Base-by-base conservation (phyloP, 805 yeast genomes). In the Monosporozyma solicola region DNA sequence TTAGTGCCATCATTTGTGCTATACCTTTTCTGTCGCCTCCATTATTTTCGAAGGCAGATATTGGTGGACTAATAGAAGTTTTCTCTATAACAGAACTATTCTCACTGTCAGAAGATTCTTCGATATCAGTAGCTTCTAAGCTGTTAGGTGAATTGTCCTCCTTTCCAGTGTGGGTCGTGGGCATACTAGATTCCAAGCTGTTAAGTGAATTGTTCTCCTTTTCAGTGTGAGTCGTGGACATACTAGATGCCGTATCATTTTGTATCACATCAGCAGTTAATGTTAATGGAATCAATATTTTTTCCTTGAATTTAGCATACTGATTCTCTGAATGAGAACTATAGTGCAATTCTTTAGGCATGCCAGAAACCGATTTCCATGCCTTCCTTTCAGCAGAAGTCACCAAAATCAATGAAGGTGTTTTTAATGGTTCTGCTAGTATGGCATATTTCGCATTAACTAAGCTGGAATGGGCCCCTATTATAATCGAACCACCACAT, bases 401-500 rank as follows among this genome's bases (percentile, higher is more conserved):
- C 9, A 59, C 45, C 54, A 54, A 56, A n/a, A 65, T 59, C 2
- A 67, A 53, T 49, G 61, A 64, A 1, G 72, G 66, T 2, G 53
- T 56, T 47, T 57, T 55, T 10, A 66, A 49, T 5, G 72, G 72
- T 48, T 68, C 68, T 4, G 67, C 66, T 4, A 66, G 54, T 8
- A 68, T 62, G 5, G 64, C 66, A 50, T 47, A 63, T 24, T 44
- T 58, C 50, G 55, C 27, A 25, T 53, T 47, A 48, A 31, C 22
- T 3, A 48, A 6, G 7, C n/a, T 7, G 2, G 10, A 8, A 5
- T 11, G 8, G 11, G 58, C 43, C 9, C 62, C 65, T 8, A 67
- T 54, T 11, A 64, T 53, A n/a, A 65, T 54, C 1, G 65, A 48
- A 13, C 68, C 64, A 24, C 66, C 64, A 49, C 57, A 58, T 32